These are phyloP conservation scores for Zizania palustris DNA, from an alignment of 202 grass and related monocot genomes.

Conservation along the genomic window DNA sequence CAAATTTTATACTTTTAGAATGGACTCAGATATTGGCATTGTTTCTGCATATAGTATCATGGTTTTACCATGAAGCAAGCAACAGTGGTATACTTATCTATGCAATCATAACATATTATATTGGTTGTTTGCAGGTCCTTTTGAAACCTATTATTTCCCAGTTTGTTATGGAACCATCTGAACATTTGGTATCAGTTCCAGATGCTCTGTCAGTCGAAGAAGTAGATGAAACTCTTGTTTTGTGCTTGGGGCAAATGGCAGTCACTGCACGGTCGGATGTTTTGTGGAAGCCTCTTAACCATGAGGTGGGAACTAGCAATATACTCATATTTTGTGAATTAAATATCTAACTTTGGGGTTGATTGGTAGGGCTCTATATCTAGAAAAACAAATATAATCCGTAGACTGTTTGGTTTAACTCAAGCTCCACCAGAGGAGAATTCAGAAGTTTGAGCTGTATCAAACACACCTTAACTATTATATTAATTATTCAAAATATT, in stretches of 20 bases:
- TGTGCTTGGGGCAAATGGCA: constrained; percentile 94
- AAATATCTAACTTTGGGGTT: too few relatives aligned
- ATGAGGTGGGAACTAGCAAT: constrained; percentile 62
- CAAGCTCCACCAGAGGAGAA: not conserved
- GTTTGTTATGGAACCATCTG: constrained; percentile 64
- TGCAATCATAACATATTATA: not conserved
- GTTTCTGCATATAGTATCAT: not conserved
- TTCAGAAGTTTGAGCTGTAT: not conserved
- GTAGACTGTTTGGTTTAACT: too few relatives aligned
- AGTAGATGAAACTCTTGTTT: constrained; percentile 76
- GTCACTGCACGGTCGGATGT: constrained; percentile 77
- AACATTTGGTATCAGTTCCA: constrained; percentile 43
- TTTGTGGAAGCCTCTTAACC: constrained; percentile 94
- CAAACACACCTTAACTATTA: constrained; percentile 1
- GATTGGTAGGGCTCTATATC: too few relatives aligned
- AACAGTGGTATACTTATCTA: not conserved
- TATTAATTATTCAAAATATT: not conserved
- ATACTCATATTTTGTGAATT: too few relatives aligned
- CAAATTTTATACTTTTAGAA: not conserved
- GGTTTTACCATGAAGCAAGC: not conserved
- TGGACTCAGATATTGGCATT: not conserved
- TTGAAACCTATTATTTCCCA: constrained; percentile 82
- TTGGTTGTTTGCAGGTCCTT: constrained; percentile 55
- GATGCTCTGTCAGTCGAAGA: constrained; percentile 69
- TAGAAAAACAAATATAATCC: too few relatives aligned